Percentiles rank a stretch among this genome's conserved stretches.
Evolutionary conservation across 2,329 filamentous ascomycete species (phyloP).

Genomic region (Neofusicoccum ribis): DNA sequence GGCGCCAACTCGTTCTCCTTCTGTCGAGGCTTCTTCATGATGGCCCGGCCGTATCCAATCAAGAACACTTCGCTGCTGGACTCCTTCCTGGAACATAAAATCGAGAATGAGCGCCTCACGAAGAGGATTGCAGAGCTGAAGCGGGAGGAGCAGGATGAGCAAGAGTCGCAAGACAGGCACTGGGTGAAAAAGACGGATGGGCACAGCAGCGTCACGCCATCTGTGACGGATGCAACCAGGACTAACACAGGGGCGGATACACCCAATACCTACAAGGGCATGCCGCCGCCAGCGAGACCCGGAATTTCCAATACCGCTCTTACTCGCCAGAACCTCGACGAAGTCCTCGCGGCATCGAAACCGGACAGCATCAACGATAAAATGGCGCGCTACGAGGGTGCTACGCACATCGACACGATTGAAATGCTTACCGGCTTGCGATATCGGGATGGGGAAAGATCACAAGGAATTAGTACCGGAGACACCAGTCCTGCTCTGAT

Average conservation of each 20-base stretch:
- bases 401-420: conserved; percentile 76
- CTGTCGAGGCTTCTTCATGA: conserved; percentile 91
- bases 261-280: conserved; percentile 48
- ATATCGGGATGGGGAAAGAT: conserved; percentile 86
- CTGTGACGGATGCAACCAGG: conserved; percentile 36
- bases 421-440: conserved; percentile 89
- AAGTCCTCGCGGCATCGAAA: conserved; percentile 63
- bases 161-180: conserved; percentile 62
- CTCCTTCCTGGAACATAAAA: conserved; percentile 94
- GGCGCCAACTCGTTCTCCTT: conserved; percentile 57
- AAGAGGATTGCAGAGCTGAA: conserved; percentile 83
- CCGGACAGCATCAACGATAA: conserved; percentile 81
- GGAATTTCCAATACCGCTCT: conserved; percentile 65
- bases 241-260: conserved; percentile 37
- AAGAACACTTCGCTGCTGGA: conserved; percentile 83
- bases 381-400: conserved; percentile 77
- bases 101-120: conserved; percentile 86
- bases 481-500: conserved; percentile 78
- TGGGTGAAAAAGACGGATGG: conserved; percentile 61
- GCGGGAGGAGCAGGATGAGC: conserved; percentile 80
- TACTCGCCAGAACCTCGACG: conserved; percentile 78
- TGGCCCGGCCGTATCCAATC: conserved; percentile 85
- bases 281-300: conserved; percentile 68
- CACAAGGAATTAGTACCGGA: conserved; percentile 83
- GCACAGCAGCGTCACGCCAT: conserved; percentile 54